Evolutionary conservation across 208 protist species (phyloP).

Genomic region (Crithidia acanthocephali): DNA sequence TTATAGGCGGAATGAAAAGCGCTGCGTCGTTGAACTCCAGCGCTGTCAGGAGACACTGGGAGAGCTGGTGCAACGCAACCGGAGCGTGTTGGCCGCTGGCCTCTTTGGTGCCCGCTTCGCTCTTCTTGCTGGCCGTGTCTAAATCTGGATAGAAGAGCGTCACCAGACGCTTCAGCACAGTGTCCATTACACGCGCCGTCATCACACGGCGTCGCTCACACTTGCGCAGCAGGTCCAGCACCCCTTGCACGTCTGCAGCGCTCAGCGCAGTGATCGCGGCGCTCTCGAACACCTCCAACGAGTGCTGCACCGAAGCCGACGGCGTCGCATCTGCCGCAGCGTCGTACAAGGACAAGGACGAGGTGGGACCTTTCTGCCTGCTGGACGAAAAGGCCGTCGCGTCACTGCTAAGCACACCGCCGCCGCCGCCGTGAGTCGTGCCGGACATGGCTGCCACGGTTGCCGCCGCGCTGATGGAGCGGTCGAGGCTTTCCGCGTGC

Average conservation of each 20-base stretch:
- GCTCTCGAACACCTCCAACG: slow-evolving; percentile 54
- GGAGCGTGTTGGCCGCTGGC: neutral
- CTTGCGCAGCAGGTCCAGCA: slow-evolving; percentile 66
- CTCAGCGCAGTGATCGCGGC: slow-evolving; percentile 39
- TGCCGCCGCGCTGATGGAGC: slow-evolving; percentile 27
- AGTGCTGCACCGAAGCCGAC: slow-evolving; percentile 29
- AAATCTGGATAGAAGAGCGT: slow-evolving; percentile 46
- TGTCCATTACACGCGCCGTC: slow-evolving; percentile 64
- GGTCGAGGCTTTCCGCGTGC: slow-evolving; percentile 28
- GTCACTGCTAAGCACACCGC: neutral
- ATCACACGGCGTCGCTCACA: slow-evolving; percentile 68
- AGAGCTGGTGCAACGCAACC: slow-evolving; percentile 27
- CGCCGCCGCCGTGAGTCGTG: neutral
- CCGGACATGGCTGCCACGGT: slow-evolving; percentile 25
- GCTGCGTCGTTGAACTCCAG: slow-evolving; percentile 30
- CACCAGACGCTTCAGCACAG: slow-evolving; percentile 39
- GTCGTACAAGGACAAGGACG: neutral
- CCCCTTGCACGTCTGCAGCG: slow-evolving; percentile 43
- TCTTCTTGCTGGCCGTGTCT: neutral
- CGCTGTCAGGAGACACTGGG: slow-evolving; percentile 19
- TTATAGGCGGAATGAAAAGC: slow-evolving; percentile 15
- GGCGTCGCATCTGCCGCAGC: neutral
- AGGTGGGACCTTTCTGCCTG: neutral
- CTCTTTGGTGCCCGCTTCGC: neutral
- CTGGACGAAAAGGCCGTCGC: neutral